Evolutionary conservation across 2,329 filamentous ascomycete genomes (phyloP), one percentile per base, ranked within the genome.

Genomic region (Pseudocercospora vitis): DNA sequence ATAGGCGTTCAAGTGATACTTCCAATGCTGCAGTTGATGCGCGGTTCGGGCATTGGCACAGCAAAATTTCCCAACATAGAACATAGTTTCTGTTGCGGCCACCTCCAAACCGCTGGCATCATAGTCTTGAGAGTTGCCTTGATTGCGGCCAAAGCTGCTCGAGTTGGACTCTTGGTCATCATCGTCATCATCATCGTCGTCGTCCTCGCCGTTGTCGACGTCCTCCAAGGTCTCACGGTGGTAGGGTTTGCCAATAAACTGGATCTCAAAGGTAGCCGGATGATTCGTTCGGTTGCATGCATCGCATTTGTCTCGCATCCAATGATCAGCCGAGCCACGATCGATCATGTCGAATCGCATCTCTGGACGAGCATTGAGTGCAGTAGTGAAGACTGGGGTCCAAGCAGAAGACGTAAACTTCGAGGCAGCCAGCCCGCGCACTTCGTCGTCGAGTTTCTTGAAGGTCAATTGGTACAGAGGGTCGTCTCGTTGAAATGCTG

Each of bases 21-120:
- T 85, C 89, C 89, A 91, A 71, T 94, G 89, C 3, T 83, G 78
- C 3, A 92, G 77, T 1, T 79, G 80, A 65, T 92, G 88, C 0
- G 87, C 85, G 32, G 85, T 85, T 59, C 83, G 77, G 0, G 88
- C 87, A 60, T 86, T 86, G 26, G 73, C 71, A 29, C 39, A 35
- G 23, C 84, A 88, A 55, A 78, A 77, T 16, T 74, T 74, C 58
- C 83, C 83, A 2, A 82, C 69, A 54, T 76, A 78, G 69, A 79
- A 85, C 21, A 74, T 72, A 2, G 62, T 74, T 14, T 72, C 68
- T 37, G 74, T 72, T 1, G 74, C 66, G 0, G 76, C 73, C 3
- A 84, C 60, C 8, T 66, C 37, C 44, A 75, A 69, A 2, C 78
- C 80, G 44, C 80, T 76, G 56, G 73, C 73, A 61, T 83, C 70